These are phyloP conservation scores for Hypoxylon cercidicola DNA, from an alignment of 495 filamentous ascomycete genomes.

Conservation along the genomic window DNA sequence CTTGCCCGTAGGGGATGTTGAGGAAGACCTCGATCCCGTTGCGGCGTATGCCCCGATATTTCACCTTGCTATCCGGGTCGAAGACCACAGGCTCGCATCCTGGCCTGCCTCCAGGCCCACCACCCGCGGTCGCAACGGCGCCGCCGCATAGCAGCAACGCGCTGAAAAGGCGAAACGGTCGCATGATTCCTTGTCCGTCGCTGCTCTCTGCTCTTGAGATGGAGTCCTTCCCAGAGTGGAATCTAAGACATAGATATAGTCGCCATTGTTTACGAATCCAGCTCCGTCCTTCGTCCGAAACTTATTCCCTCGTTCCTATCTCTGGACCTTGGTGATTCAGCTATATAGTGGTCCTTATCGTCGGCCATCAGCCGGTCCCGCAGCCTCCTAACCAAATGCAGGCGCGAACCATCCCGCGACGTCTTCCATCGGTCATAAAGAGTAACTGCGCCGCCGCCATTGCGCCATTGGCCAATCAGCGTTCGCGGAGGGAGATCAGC, in stretches of 20 bases:
- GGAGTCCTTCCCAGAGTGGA: too few relatives aligned
- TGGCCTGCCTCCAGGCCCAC: neutral
- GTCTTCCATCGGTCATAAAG: neutral
- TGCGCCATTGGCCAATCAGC: slow-evolving; percentile 10
- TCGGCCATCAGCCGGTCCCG: neutral
- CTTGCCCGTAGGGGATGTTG: slow-evolving; percentile 57
- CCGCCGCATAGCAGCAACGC: slow-evolving; percentile 13
- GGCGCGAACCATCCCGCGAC: neutral
- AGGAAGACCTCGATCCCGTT: slow-evolving; percentile 57
- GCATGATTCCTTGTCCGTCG: slow-evolving; percentile 18
- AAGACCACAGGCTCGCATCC: slow-evolving; percentile 18
- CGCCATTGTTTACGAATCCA: too few relatives aligned
- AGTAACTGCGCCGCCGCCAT: neutral
- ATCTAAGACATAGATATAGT: too few relatives aligned
- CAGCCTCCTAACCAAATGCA: slow-evolving; percentile 1
- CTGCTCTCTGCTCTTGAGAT: too few relatives aligned
- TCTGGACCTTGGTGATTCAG: too few relatives aligned
- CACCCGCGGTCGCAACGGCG: slow-evolving; percentile 5
- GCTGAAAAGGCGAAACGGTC: slow-evolving; percentile 31
- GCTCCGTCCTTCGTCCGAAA: too few relatives aligned
- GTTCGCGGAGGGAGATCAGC: neutral
- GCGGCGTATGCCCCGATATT: slow-evolving; percentile 43
- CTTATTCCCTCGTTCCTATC: too few relatives aligned
- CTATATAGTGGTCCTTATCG: neutral
- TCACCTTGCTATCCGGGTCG: slow-evolving; percentile 33